These are phyloP conservation scores for Collybia sp. DNA, from an alignment of 768 basidiomycete genomes.

Conservation along the genomic window DNA sequence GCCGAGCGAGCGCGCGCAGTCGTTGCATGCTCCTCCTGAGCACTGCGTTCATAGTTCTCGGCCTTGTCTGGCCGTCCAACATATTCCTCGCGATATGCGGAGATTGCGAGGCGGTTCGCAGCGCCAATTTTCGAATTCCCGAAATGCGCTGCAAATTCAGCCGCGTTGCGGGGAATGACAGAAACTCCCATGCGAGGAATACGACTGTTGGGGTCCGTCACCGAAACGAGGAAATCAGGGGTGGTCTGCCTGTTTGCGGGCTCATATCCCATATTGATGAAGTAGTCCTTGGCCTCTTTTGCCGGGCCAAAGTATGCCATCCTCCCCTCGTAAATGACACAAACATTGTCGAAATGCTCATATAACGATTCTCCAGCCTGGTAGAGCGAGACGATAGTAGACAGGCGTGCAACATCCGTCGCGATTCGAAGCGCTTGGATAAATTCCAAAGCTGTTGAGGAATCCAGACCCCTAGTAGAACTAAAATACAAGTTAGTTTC, in stretches of 20 bases:
- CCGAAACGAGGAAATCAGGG: slow-evolving; percentile 58
- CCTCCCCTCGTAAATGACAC: slow-evolving; percentile 69
- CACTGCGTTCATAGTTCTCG: slow-evolving; percentile 42
- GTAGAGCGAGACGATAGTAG: slow-evolving; percentile 79
- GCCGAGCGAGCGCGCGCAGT: slow-evolving; percentile 34
- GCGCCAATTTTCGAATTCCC: slow-evolving; percentile 32
- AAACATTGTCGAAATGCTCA: slow-evolving; percentile 64
- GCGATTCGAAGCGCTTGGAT: slow-evolving; percentile 60
- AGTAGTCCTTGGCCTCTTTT: slow-evolving; percentile 62
- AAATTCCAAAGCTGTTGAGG: slow-evolving; percentile 73
- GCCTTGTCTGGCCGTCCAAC: slow-evolving; percentile 40
- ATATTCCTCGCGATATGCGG: slow-evolving; percentile 35
- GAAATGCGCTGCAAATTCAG: slow-evolving; percentile 52
- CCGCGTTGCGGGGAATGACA: slow-evolving; percentile 46
- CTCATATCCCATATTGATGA: slow-evolving; percentile 62
- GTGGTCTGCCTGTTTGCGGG: slow-evolving; percentile 61
- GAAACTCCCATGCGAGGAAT: slow-evolving; percentile 38
- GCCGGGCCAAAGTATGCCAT: slow-evolving; percentile 78
- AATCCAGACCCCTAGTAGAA: slow-evolving; percentile 59
- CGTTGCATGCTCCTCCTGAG: slow-evolving; percentile 44
- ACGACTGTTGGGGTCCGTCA: slow-evolving; percentile 58
- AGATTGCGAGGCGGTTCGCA: slow-evolving; percentile 41
- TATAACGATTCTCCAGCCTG: slow-evolving; percentile 75
- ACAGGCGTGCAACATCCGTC: slow-evolving; percentile 47
- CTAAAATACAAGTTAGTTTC: slow-evolving; percentile 29